These are phyloP conservation scores for Verticillium isaacii DNA, from an alignment of 2,329 filamentous ascomycete genomes.

Conservation along the genomic window DNA sequence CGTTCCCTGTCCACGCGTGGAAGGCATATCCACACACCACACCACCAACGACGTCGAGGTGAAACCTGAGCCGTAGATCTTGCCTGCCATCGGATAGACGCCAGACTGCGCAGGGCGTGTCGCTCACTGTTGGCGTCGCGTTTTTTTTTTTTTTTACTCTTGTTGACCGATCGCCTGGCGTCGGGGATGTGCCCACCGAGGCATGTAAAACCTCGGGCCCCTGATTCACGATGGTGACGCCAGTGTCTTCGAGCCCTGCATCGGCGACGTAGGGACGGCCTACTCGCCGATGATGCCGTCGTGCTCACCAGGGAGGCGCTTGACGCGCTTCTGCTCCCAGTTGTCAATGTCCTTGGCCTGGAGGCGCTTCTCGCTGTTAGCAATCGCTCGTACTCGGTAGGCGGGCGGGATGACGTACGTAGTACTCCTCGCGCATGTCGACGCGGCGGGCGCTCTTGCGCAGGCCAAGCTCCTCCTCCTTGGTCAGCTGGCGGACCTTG, in stretches of 20 bases:
- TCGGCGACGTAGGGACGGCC: not conserved
- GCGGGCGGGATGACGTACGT: constrained; percentile 52
- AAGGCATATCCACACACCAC: not conserved
- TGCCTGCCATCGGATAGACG: not conserved
- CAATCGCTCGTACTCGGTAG: constrained; percentile 1
- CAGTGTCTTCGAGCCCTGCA: constrained; percentile 3
- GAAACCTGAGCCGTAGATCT: not conserved
- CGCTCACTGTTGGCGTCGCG: not conserved
- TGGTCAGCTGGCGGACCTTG: constrained; percentile 77
- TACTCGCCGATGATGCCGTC: constrained; percentile 66
- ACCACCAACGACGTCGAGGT: not conserved
- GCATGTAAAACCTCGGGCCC: not conserved
- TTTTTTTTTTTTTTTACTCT: not conserved
- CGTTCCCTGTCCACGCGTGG: not conserved
- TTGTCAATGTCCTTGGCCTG: constrained; percentile 88
- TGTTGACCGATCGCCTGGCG: not conserved
- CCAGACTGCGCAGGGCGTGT: not conserved
- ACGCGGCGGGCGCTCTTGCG: constrained; percentile 66
- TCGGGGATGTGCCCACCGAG: not conserved
- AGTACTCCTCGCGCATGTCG: constrained; percentile 82
- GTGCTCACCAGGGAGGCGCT: constrained; percentile 82
- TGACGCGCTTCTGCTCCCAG: constrained; percentile 95
- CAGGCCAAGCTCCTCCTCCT: constrained; percentile 82
- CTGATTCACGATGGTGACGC: not conserved
- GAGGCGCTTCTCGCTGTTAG: constrained; percentile 51